Evolutionary conservation across 2,329 filamentous ascomycete genomes (phyloP).

Genomic region (Ceratocystiopsis brevicomis): DNA sequence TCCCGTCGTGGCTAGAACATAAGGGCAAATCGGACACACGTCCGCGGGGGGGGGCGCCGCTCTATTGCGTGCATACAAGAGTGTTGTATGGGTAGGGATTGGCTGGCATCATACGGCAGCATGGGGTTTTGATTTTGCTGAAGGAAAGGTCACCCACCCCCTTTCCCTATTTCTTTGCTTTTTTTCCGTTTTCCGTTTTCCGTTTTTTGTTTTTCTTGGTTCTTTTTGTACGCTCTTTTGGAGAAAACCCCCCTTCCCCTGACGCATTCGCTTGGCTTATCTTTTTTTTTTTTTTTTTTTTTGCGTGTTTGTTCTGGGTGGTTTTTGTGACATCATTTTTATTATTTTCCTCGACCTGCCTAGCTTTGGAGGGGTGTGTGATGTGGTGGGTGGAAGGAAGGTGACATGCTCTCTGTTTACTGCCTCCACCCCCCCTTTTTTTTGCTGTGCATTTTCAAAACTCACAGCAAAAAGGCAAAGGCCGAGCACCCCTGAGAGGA

Average conservation of each 20-base stretch:
- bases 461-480: background rate
- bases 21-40: background rate
- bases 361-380: no score
- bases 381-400: no score
- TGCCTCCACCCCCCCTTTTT: background rate
- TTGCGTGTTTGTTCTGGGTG: background rate
- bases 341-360: background rate
- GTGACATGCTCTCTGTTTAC: background rate
- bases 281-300: background rate
- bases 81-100: no score
- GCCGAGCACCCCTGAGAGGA: background rate
- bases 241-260: no score
- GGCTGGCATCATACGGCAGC: no score
- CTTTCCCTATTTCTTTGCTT: background rate
- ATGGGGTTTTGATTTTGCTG: no score
- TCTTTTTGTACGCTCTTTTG: background rate
- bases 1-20: conserved; percentile 3
- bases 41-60: background rate
- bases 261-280: no score
- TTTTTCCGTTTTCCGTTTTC: background rate
- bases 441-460: background rate
- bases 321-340: background rate
- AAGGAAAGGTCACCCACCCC: no score
- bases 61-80: no score
- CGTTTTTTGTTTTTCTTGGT: background rate